phyloP scores from a whole-genome alignment of 73 alveolate genomes.

The Paraurostyla sp. region DNA sequence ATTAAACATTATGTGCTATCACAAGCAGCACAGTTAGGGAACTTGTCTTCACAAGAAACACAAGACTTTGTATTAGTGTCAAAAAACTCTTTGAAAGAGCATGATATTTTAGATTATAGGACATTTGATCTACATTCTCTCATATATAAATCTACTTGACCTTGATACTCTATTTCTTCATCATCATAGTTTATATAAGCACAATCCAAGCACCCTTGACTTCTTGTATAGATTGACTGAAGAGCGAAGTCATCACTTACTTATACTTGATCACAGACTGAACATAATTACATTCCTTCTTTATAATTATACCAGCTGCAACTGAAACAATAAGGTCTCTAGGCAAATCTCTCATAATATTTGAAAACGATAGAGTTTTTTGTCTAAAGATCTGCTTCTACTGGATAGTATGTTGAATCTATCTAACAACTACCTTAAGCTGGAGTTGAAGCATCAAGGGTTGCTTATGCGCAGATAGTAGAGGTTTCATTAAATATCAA shows the following conservation, averaged over 20 bases:
- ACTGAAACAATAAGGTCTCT: background rate
- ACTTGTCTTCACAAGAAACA: background rate
- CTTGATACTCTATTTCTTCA: background rate
- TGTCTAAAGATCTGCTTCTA: background rate
- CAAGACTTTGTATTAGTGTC: background rate
- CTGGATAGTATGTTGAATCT: background rate
- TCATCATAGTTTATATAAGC: background rate
- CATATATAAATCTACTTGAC: background rate
- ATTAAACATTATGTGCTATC: background rate
- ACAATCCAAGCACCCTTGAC: conserved; percentile 11
- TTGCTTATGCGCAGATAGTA: background rate
- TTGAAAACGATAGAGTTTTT: background rate
- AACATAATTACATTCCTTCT: background rate
- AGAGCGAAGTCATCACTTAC: background rate
- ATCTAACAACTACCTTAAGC: background rate
- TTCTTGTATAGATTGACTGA: background rate
- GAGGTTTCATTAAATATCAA: background rate
- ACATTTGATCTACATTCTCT: background rate
- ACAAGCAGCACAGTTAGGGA: conserved; percentile 52
- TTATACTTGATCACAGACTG: background rate
- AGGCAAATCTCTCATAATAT: conserved; percentile 4
- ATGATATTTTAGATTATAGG: background rate
- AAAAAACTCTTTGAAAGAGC: background rate
- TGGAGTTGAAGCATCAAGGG: background rate
- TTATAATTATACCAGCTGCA: background rate